A percentile compares a stretch with the other conserved stretches of the same genome.
phyloP scores from a whole-genome alignment of 2,329 filamentous ascomycete genomes.

The Pseudogymnoascus sp. region DNA sequence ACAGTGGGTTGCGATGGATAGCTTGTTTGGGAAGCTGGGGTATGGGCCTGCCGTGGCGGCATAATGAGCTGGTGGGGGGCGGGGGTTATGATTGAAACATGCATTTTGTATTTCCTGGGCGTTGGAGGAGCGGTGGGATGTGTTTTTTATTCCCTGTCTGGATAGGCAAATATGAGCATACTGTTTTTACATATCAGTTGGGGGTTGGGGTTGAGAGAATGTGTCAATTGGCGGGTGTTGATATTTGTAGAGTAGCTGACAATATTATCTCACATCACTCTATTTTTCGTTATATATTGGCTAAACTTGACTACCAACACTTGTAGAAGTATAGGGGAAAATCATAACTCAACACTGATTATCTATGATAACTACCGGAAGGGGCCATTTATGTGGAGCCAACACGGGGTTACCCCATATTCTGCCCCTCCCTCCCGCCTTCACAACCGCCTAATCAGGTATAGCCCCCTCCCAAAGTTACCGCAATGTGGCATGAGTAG shows the following conservation, averaged over 20 bases:
- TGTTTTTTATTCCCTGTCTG: slow-evolving; percentile 3
- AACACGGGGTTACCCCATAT: background rate
- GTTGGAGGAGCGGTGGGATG: slow-evolving; percentile 5
- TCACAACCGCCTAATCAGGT: background rate
- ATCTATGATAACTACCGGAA: background rate
- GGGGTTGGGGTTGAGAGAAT: background rate
- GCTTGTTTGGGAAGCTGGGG: slow-evolving; percentile 64
- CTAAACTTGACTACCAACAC: background rate
- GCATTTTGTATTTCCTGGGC: background rate
- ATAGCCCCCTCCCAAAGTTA: background rate
- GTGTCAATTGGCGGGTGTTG: too few species aligned
- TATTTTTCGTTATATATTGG: background rate
- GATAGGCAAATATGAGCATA: slow-evolving; percentile 2
- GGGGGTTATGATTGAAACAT: background rate
- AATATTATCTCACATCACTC: background rate
- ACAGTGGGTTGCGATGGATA: slow-evolving; percentile 92
- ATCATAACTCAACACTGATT: background rate
- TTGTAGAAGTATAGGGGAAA: background rate
- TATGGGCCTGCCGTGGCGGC: slow-evolving; percentile 31
- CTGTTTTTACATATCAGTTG: background rate
- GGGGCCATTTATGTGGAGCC: background rate
- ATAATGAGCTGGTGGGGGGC: background rate
- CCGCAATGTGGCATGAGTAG: slow-evolving; percentile 9
- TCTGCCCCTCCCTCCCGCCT: background rate
- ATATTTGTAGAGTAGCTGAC: background rate